A percentile compares a stretch with the other conserved stretches of the same genome.
phyloP scores from a whole-genome alignment of 1,284 basidiomycete species.

The Leccinum glutinopallens region DNA sequence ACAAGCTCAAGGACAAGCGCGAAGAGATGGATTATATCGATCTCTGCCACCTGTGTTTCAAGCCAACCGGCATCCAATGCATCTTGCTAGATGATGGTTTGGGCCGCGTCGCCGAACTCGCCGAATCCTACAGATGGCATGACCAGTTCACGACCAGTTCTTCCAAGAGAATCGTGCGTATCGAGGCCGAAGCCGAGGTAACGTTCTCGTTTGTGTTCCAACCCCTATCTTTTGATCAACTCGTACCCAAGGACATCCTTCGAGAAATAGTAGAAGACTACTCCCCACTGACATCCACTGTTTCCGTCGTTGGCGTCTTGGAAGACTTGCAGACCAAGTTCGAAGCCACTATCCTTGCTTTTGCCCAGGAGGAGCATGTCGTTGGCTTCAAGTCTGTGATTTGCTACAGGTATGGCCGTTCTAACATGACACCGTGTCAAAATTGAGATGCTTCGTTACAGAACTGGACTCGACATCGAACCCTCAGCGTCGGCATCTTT shows the following conservation, averaged over 20 bases:
- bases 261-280: conserved; percentile 29
- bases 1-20: conserved; percentile 53
- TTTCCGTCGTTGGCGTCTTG: conserved; percentile 31
- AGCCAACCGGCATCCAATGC: conserved; percentile 56
- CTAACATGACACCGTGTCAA: not conserved
- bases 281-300: conserved; percentile 20
- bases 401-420: conserved; percentile 51
- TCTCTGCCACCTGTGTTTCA: conserved; percentile 57
- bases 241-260: conserved; percentile 38
- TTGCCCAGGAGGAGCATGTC: conserved; percentile 50
- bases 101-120: conserved; percentile 46
- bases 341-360: conserved; percentile 34
- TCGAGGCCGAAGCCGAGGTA: conserved; percentile 71
- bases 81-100: conserved; percentile 75
- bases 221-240: conserved; percentile 13
- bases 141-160: conserved; percentile 53
- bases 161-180: conserved; percentile 62
- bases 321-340: conserved; percentile 40
- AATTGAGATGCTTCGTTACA: conserved; percentile 2
- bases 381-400: conserved; percentile 74
- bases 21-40: conserved; percentile 49
- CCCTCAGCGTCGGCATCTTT: conserved; percentile 18
- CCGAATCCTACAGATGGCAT: conserved; percentile 61
- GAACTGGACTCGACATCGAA: conserved; percentile 64
- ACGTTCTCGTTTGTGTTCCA: conserved; percentile 10